Evolutionary conservation across 2,329 filamentous ascomycete genomes (phyloP).

Genomic region (Davidsoniella neocaledoniae): DNA sequence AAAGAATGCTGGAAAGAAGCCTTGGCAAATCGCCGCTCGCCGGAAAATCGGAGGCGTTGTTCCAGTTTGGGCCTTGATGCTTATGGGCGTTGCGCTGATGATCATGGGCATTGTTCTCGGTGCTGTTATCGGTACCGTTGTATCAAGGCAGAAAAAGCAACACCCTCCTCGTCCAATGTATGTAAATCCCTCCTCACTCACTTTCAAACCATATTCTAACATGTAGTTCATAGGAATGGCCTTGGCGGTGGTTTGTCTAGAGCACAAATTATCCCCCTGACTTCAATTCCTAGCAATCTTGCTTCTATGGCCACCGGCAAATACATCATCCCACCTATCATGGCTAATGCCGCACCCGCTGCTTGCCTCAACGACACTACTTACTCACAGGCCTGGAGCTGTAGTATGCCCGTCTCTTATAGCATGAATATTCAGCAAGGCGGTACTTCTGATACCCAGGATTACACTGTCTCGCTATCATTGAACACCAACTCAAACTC

Average conservation of each 20-base stretch:
- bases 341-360: slow-evolving; percentile 30
- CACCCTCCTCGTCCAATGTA: slow-evolving; percentile 3
- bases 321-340: slow-evolving; percentile 38
- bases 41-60: slow-evolving; percentile 41
- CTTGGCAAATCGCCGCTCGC: slow-evolving; percentile 36
- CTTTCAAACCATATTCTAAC: background rate
- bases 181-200: background rate
- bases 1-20: slow-evolving; percentile 29
- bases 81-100: slow-evolving; percentile 31
- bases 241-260: background rate
- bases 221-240: background rate
- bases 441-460: slow-evolving; percentile 16
- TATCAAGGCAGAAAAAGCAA: slow-evolving; percentile 18
- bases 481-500: slow-evolving; percentile 15
- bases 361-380: slow-evolving; percentile 40
- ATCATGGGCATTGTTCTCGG: slow-evolving; percentile 39
- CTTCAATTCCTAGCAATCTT: slow-evolving; percentile 28
- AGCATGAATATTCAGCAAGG: slow-evolving; percentile 24
- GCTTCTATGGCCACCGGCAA: slow-evolving; percentile 36
- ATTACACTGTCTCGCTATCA: slow-evolving; percentile 19
- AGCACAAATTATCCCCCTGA: slow-evolving; percentile 8
- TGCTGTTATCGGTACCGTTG: slow-evolving; percentile 35
- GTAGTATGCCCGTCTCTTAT: slow-evolving; percentile 34
- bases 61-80: slow-evolving; percentile 43
- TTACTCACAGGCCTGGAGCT: slow-evolving; percentile 46